phyloP scores from a whole-genome alignment of 108 stramenopile species.

The Cyclotella cryptica region DNA sequence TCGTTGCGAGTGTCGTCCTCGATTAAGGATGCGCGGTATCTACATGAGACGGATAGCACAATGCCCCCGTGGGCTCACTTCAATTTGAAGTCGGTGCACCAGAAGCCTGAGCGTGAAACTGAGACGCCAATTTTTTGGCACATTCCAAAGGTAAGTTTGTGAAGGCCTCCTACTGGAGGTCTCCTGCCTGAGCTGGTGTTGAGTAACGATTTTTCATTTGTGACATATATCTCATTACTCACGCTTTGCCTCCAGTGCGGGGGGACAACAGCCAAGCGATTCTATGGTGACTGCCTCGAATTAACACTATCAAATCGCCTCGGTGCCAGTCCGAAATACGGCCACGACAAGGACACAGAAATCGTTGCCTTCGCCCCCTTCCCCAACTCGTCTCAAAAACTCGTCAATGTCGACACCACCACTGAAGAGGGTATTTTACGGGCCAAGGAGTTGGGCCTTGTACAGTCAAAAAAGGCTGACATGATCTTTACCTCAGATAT shows the following conservation, averaged over 20 bases:
- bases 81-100: slow-evolving; percentile 16
- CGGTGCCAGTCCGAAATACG: slow-evolving; percentile 39
- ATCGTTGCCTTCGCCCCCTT: slow-evolving; percentile 33
- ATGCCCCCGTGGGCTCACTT: slow-evolving; percentile 27
- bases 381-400: slow-evolving; percentile 9
- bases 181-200: background rate
- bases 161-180: background rate
- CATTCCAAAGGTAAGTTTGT: slow-evolving; percentile 25
- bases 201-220: background rate
- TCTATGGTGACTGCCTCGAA: slow-evolving; percentile 26
- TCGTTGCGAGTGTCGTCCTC: background rate
- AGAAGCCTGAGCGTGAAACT: background rate
- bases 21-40: slow-evolving; percentile 1
- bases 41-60: slow-evolving; percentile 12
- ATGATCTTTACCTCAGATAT: slow-evolving; percentile 51
- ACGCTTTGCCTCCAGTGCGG: slow-evolving; percentile 4
- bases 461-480: slow-evolving; percentile 35
- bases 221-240: too few species aligned
- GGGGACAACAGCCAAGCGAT: slow-evolving; percentile 35
- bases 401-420: slow-evolving; percentile 61
- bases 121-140: slow-evolving; percentile 41
- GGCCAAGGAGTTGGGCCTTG: slow-evolving; percentile 44
- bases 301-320: slow-evolving; percentile 30
- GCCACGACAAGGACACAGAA: slow-evolving; percentile 36
- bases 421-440: slow-evolving; percentile 42